Evolutionary conservation across 352 stramenopile species (phyloP).

Genomic region (Pythium utonaiense): DNA sequence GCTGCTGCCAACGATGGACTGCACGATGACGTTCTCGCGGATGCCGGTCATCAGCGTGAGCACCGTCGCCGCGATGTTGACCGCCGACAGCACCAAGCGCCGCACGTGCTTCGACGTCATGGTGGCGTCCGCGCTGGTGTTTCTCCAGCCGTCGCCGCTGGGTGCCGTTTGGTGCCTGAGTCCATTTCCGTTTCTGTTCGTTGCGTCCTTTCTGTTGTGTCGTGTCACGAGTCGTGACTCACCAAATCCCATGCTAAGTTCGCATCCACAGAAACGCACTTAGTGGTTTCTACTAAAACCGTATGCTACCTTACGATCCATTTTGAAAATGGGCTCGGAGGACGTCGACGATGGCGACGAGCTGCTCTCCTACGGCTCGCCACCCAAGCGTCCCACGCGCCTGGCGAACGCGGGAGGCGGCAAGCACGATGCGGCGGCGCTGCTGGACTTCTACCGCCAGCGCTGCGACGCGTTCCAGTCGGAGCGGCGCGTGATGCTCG

Average conservation of each 20-base stretch:
- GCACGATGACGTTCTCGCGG: slow-evolving; percentile 28
- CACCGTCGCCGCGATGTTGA: slow-evolving; percentile 23
- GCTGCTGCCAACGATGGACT: slow-evolving; percentile 18
- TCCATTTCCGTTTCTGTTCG: background rate
- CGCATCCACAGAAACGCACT: background rate
- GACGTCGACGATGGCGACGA: slow-evolving; percentile 24
- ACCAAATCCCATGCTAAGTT: background rate
- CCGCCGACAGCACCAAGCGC: slow-evolving; percentile 15
- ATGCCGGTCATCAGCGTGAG: slow-evolving; percentile 31
- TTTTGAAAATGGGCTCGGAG: background rate
- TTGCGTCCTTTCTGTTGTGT: no score
- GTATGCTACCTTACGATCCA: background rate
- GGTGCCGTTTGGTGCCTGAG: background rate
- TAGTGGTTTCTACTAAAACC: slow-evolving; percentile 4
- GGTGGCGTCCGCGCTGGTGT: background rate
- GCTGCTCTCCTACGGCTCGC: slow-evolving; percentile 58
- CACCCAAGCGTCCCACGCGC: slow-evolving; percentile 30
- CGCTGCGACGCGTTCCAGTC: slow-evolving; percentile 62
- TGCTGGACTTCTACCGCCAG: slow-evolving; percentile 66
- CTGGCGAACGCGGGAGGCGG: slow-evolving; percentile 10
- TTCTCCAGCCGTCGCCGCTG: no score
- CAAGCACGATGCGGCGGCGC: slow-evolving; percentile 7
- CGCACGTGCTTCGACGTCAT: background rate
- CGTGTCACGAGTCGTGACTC: no score
- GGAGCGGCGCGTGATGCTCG: slow-evolving; percentile 51